Conservation (phyloP, 2,329 filamentous ascomycete genomes). For the Bipolaris gigantea region DNA sequence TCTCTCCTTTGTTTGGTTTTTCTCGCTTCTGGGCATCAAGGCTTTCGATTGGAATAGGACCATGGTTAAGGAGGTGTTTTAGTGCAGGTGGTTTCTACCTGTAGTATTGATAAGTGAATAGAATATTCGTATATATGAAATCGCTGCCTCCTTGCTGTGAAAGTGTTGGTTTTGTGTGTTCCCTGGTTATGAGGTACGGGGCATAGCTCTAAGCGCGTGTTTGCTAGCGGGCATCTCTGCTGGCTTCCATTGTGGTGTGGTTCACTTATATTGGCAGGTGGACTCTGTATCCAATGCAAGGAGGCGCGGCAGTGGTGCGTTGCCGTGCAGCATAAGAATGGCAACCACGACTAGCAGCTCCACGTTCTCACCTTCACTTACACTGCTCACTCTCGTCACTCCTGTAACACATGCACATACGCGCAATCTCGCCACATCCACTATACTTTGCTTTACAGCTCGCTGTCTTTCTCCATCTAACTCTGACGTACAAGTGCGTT, state of each 20-base stretch:
- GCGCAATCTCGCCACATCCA: background rate
- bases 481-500: background rate
- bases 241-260: background rate
- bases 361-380: background rate
- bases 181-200: background rate
- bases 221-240: no score
- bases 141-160: background rate
- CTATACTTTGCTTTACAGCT: background rate
- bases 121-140: slow-evolving; percentile 1
- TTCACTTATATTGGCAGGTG: background rate
- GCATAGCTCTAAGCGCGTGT: background rate
- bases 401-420: background rate
- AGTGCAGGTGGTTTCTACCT: background rate
- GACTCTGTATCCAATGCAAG: background rate
- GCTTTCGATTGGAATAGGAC: background rate
- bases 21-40: background rate
- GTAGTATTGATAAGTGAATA: slow-evolving; percentile 4
- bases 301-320: background rate
- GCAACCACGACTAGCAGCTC: background rate
- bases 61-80: background rate
- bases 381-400: background rate
- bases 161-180: background rate
- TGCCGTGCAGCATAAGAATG: background rate
- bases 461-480: background rate
- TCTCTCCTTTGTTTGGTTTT: slow-evolving; percentile 5